These are phyloP conservation scores for Ceratocystis destructans DNA, from an alignment of 2,329 filamentous ascomycete species.

Conservation along the genomic window DNA sequence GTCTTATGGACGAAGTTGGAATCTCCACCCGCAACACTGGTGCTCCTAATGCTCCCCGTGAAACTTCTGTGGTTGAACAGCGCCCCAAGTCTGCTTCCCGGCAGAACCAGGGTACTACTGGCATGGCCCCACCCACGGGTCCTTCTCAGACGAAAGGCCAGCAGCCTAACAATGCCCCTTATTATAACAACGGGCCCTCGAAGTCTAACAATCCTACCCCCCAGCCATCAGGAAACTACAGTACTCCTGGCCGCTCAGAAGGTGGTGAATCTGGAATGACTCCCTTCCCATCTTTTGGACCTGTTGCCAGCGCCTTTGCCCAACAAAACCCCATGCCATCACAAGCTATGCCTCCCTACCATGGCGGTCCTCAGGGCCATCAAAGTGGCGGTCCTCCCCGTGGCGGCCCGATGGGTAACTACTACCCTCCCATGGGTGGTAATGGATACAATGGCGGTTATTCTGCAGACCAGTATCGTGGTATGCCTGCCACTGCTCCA, in stretches of 20 bases:
- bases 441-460: conserved; percentile 32
- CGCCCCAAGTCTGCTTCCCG: conserved; percentile 46
- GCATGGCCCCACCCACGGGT: conserved; percentile 30
- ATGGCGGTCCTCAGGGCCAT: conserved; percentile 41
- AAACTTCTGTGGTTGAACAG: conserved; percentile 33
- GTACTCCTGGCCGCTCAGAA: conserved; percentile 36
- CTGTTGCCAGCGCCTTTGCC: conserved; percentile 40
- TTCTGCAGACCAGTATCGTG: conserved; percentile 39
- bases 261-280: conserved; percentile 28
- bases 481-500: conserved; percentile 33
- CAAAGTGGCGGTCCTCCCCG: conserved; percentile 43
- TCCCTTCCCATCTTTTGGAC: conserved; percentile 38
- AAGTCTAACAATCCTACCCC: conserved; percentile 26
- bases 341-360: conserved; percentile 35
- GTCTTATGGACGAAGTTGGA: conserved; percentile 95
- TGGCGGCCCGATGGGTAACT: conserved; percentile 42
- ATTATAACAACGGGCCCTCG: conserved; percentile 37
- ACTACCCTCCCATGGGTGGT: conserved; percentile 36
- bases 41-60: conserved; percentile 30
- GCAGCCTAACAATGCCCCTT: conserved; percentile 30
- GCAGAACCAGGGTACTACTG: conserved; percentile 33
- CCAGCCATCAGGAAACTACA: neutral
- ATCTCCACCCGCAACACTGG: conserved; percentile 52
- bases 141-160: conserved; percentile 6
- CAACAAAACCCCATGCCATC: conserved; percentile 32